A percentile compares a stretch with the other conserved stretches of the same genome.
These are phyloP conservation scores for Pseudocercospora pini-densiflorae DNA, from an alignment of 2,329 filamentous ascomycete genomes.

Conservation along the genomic window DNA sequence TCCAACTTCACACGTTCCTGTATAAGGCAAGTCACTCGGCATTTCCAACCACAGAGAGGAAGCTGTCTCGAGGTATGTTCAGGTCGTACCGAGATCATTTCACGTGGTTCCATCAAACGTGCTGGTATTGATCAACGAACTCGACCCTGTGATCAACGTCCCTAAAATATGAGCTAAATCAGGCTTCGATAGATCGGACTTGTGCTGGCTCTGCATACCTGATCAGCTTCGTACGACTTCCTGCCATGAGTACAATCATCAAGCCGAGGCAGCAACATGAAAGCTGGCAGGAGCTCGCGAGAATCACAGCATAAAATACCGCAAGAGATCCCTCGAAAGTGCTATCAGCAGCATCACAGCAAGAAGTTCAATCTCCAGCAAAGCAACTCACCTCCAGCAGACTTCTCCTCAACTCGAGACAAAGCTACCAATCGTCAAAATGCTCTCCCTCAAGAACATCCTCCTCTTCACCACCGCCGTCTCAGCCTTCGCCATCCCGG, in stretches of 20 bases:
- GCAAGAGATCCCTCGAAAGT: not conserved
- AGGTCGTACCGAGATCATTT: not conserved
- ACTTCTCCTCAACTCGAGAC: not conserved
- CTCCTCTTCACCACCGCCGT: slow-evolving; percentile 16
- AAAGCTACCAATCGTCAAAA: slow-evolving; percentile 9
- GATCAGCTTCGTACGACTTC: not conserved
- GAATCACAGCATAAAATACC: not conserved
- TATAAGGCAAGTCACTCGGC: not conserved
- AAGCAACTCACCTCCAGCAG: not conserved
- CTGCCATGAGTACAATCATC: too few relatives aligned
- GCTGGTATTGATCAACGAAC: not conserved
- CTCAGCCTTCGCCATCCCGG: slow-evolving; percentile 18
- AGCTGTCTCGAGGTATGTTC: not conserved
- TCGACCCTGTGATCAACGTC: not conserved
- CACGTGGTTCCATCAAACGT: not conserved
- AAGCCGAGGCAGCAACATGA: not conserved
- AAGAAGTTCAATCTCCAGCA: not conserved
- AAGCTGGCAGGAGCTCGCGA: not conserved
- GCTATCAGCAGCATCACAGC: not conserved
- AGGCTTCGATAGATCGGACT: slow-evolving; percentile 1
- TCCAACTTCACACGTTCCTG: slow-evolving; percentile 2
- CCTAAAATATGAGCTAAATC: not conserved
- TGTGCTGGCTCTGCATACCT: not conserved
- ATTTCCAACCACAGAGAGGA: not conserved
- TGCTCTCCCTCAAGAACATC: slow-evolving; percentile 24